Base-by-base conservation (phyloP, 2,329 filamentous ascomycete genomes). In the Cladophialophora psammophila region DNA sequence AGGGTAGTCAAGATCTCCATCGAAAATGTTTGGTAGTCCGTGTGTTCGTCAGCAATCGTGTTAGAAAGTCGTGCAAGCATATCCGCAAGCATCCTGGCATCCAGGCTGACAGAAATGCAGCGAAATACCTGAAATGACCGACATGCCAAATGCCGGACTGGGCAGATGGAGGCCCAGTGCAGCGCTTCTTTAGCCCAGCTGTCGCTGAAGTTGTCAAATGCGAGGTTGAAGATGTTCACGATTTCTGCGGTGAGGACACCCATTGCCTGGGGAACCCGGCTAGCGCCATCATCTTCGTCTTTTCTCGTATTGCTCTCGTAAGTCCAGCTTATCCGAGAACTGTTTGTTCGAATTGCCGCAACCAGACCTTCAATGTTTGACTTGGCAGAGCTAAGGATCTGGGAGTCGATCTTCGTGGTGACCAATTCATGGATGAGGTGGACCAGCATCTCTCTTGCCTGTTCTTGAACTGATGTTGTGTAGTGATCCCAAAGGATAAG, bases 401-500 rank as follows among this genome's bases (percentile, higher is more conserved):
- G 88, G 64, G 96, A 91, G 66, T 96, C 89, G 54, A 90, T 84
- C 73, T 87, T 88, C 1, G 88, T 89, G 34, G 97, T 93, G 42
- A 99, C 93, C 6, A 98, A 84, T 77, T 98, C 95, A 74, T 99
- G 95, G 55, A 99, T 96, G 18, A 99, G 85, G 81, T 99, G 95
- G 1, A 99, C 94, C 15, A 99, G 86, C 94, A 99, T 97, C 79
- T 99, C 95, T 57, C 94, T 89, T 35, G 96, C 94, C 78, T 99
- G 94, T 72, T 98, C 95, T 77, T 98, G 94, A 1, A 99, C 95
- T 10, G 97, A 87, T 2, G 92, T 89, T 1, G 92, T 97, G 75
- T 99, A 97, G 75, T 98, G 94, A 77, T 99, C 96, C 95, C 95
- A 99, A 1, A 98, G 86, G 3, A 98, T 93, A 12, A 94, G 90